Conservation (phyloP, 139 green algal species). For the Tetradesmus obliquus region DNA sequence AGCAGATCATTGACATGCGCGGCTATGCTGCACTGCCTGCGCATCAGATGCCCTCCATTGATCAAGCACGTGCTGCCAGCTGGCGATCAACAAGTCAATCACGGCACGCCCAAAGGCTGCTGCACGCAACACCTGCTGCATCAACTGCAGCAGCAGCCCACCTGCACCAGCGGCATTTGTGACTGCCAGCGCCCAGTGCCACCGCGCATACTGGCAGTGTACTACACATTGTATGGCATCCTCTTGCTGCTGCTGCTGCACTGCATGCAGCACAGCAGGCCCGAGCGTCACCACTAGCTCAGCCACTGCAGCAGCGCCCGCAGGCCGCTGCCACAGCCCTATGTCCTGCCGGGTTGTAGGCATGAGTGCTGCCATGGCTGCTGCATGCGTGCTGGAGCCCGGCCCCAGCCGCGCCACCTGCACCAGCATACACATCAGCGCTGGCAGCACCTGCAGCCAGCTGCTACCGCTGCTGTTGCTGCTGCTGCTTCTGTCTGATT, state of each 20-base stretch:
- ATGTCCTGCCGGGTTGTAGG: background rate
- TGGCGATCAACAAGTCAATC: no score
- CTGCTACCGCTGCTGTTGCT: no score
- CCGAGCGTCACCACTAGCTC: background rate
- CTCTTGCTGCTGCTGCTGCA: background rate
- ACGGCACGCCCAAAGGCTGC: no score
- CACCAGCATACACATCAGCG: no score
- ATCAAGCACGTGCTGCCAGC: no score
- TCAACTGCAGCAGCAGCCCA: background rate
- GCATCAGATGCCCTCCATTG: no score
- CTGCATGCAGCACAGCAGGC: background rate
- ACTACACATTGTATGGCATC: background rate
- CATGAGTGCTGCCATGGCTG: background rate
- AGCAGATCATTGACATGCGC: no score
- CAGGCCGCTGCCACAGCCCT: background rate
- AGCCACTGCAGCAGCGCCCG: background rate
- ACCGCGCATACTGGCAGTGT: background rate
- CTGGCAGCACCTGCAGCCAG: no score
- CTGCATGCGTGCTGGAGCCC: background rate
- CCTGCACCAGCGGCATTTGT: background rate
- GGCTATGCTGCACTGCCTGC: no score
- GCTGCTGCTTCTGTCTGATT: no score
- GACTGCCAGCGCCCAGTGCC: background rate
- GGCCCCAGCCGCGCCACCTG: background rate
- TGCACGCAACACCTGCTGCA: no score